A percentile compares a stretch with the other conserved stretches of the same genome.
phyloP scores from a whole-genome alignment of 441 rosid genomes.

The Jatropha multifida region DNA sequence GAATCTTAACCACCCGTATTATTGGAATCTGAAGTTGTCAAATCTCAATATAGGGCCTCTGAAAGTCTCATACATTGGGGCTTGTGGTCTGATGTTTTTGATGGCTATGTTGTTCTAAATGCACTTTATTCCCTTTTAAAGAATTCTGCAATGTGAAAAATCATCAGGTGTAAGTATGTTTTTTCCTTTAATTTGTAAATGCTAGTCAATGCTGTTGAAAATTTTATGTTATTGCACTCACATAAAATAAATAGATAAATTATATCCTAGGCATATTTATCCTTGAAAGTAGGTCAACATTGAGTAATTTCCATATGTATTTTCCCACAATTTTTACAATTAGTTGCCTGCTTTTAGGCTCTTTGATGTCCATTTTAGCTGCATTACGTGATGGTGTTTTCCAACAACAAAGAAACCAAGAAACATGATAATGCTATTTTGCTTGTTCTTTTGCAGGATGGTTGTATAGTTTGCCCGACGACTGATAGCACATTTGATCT shows the following conservation, averaged over 20 bases:
- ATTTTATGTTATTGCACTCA: background rate
- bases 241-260: background rate
- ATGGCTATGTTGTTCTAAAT: no score
- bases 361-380: background rate
- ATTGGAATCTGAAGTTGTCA: background rate
- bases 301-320: background rate
- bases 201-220: background rate
- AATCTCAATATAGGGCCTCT: background rate
- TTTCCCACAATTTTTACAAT: background rate
- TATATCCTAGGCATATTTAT: background rate
- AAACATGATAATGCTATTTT: conserved; percentile 6
- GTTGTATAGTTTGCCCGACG: conserved; percentile 86
- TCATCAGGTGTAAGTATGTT: background rate
- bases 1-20: background rate
- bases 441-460: conserved; percentile 50
- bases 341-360: no score
- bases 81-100: background rate
- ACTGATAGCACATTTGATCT: conserved; percentile 91
- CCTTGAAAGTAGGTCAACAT: background rate
- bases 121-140: background rate
- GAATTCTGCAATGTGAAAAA: background rate
- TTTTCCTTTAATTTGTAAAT: background rate
- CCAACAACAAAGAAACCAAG: background rate
- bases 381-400: background rate
- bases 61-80: background rate